These are phyloP conservation scores for Diplocarpon mali DNA, from an alignment of 2,329 filamentous ascomycete genomes.

Conservation along the genomic window DNA sequence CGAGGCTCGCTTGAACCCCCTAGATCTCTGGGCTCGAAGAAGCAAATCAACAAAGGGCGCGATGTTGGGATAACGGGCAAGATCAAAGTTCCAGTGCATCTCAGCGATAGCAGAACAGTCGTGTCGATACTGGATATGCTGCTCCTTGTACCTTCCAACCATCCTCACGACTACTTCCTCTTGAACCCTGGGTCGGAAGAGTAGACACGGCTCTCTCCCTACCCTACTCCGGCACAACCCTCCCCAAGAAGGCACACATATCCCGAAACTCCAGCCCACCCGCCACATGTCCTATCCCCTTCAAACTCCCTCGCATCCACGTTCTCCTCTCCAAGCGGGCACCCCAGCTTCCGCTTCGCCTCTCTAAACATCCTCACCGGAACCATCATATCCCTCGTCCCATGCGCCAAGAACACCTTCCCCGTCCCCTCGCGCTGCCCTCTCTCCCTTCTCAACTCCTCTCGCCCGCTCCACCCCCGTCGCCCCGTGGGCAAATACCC, in stretches of 20 bases:
- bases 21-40: neutral
- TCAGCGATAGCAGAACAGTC: no score
- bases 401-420: conserved; percentile 36
- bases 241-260: conserved; percentile 29
- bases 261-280: conserved; percentile 34
- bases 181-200: no score
- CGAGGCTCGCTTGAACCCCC: neutral
- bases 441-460: conserved; percentile 25
- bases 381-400: conserved; percentile 36
- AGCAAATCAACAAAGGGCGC: neutral
- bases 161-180: no score
- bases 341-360: conserved; percentile 26
- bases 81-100: neutral
- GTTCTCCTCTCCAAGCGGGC: conserved; percentile 29
- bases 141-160: no score
- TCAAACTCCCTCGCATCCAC: conserved; percentile 36
- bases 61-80: neutral
- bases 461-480: conserved; percentile 30
- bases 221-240: conserved; percentile 9
- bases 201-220: neutral
- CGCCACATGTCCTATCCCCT: conserved; percentile 34
- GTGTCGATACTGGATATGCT: no score
- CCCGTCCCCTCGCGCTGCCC: conserved; percentile 27
- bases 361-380: conserved; percentile 34
- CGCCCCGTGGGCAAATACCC: conserved; percentile 36